Percentiles rank a stretch among this genome's conserved stretches.
phyloP scores from a whole-genome alignment of 202 grass and related monocot species.

The Musa balbisiana region DNA sequence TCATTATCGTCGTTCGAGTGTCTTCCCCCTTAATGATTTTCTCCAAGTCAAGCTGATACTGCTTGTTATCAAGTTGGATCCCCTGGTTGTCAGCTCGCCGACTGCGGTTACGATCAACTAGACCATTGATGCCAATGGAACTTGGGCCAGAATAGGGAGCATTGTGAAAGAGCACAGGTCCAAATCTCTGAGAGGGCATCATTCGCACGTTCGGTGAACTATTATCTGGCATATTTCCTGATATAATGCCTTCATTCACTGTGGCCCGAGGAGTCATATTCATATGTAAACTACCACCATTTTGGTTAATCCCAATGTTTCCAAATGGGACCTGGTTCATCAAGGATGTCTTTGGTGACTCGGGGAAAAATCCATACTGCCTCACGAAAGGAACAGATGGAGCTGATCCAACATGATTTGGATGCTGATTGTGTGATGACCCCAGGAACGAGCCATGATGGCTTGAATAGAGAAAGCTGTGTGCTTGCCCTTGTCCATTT shows the following conservation, averaged over 20 bases:
- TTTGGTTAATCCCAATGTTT: slow-evolving; percentile 17
- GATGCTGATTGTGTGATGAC: slow-evolving; percentile 19
- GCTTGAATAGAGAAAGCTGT: slow-evolving; percentile 22
- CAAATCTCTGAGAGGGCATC: slow-evolving; percentile 9
- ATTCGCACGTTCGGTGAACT: slow-evolving; percentile 21
- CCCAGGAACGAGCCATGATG: slow-evolving; percentile 26
- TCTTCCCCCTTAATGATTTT: slow-evolving; percentile 38
- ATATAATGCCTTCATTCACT: slow-evolving; percentile 18
- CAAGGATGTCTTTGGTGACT: slow-evolving; percentile 31
- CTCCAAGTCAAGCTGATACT: slow-evolving; percentile 46
- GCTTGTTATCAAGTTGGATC: slow-evolving; percentile 31
- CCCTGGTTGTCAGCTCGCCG: slow-evolving; percentile 17
- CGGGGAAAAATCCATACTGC: slow-evolving; percentile 33
- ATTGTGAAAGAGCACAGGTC: slow-evolving; percentile 14
- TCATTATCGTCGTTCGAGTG: slow-evolving; percentile 44
- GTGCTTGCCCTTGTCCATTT: slow-evolving; percentile 21
- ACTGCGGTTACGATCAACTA: slow-evolving; percentile 25
- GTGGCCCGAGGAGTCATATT: slow-evolving; percentile 16
- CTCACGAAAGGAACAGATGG: slow-evolving; percentile 37
- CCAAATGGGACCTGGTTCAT: slow-evolving; percentile 31
- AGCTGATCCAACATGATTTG: slow-evolving; percentile 38
- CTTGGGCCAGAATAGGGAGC: slow-evolving; percentile 19
- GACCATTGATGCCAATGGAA: slow-evolving; percentile 25
- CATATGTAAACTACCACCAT: slow-evolving; percentile 22
- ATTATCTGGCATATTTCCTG: slow-evolving; percentile 23